A percentile compares a stretch with the other conserved stretches of the same genome.
Conservation (phyloP, 495 filamentous ascomycete species). For the Aspergillus saccharolyticus region DNA sequence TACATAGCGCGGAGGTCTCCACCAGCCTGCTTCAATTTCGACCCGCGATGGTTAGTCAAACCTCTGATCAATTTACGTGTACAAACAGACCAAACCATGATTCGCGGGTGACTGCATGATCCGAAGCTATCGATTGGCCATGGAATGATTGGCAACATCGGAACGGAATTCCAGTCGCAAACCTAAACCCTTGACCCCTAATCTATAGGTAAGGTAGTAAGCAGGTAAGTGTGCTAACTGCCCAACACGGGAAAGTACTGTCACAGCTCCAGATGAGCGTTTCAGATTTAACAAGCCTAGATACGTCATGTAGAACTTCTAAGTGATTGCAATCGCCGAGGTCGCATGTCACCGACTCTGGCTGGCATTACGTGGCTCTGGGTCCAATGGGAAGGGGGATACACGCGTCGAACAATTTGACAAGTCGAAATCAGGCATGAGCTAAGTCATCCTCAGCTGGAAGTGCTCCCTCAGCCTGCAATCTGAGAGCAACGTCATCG, state of each 20-base stretch:
- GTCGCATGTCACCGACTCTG: not conserved
- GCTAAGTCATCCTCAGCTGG: conserved; percentile 55
- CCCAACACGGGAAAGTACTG: not conserved
- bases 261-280: not conserved
- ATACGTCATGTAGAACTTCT: not conserved
- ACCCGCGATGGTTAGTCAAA: not conserved
- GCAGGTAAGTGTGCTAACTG: not conserved
- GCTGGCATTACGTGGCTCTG: not conserved
- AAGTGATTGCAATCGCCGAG: not conserved
- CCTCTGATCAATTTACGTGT: not conserved
- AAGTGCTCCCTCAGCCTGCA: conserved; percentile 54
- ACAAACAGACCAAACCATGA: not conserved
- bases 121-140: not conserved
- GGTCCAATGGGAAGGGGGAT: not conserved
- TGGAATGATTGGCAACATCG: not conserved
- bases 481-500: conserved; percentile 57
- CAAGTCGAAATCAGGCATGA: not conserved
- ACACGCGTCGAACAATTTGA: not conserved
- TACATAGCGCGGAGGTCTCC: not conserved
- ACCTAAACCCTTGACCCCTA: not conserved
- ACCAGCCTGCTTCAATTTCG: not conserved
- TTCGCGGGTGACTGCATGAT: not conserved
- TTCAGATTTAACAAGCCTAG: not conserved
- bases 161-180: not conserved
- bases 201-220: not conserved